phyloP scores from a whole-genome alignment of 805 yeast genomes.

The Debaryomyces prosopidis region DNA sequence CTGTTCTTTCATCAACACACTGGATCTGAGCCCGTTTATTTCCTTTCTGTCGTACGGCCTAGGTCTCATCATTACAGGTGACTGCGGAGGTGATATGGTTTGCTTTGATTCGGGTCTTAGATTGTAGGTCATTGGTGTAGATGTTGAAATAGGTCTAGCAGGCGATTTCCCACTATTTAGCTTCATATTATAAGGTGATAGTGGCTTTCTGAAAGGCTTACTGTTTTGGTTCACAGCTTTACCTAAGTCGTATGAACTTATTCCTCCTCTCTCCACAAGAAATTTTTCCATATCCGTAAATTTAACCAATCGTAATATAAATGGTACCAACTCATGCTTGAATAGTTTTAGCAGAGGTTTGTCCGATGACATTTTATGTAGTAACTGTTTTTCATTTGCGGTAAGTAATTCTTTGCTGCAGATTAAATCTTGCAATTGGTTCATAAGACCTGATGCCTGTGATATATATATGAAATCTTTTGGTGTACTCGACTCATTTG shows the following conservation, averaged over 20 bases:
- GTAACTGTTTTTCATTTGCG: slow-evolving; percentile 13
- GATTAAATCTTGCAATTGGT: slow-evolving; percentile 21
- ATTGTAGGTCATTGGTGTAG: slow-evolving; percentile 2
- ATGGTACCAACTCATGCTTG: slow-evolving; percentile 21
- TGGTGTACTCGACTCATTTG: slow-evolving; percentile 2
- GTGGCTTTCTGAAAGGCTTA: slow-evolving; percentile 1
- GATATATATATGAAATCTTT: slow-evolving; percentile 22
- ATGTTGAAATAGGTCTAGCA: not conserved
- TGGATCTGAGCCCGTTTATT: not conserved
- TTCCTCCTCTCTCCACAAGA: slow-evolving; percentile 20
- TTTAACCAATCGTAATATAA: slow-evolving; percentile 24
- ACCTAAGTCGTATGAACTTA: slow-evolving; percentile 7
- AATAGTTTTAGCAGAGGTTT: slow-evolving; percentile 20
- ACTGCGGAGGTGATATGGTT: slow-evolving; percentile 10
- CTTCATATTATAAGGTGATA: slow-evolving; percentile 1
- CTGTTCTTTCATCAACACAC: slow-evolving; percentile 8
- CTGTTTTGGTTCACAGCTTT: not conserved
- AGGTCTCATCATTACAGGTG: slow-evolving; percentile 1
- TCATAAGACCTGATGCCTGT: slow-evolving; percentile 19
- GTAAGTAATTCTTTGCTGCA: slow-evolving; percentile 15
- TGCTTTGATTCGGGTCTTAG: not conserved
- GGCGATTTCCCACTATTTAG: slow-evolving; percentile 1
- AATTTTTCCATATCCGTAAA: slow-evolving; percentile 18
- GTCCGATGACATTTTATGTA: slow-evolving; percentile 16
- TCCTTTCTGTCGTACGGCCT: not conserved